Base-by-base conservation (phyloP, 208 protist genomes). In the Wallacemonas sp. region DNA sequence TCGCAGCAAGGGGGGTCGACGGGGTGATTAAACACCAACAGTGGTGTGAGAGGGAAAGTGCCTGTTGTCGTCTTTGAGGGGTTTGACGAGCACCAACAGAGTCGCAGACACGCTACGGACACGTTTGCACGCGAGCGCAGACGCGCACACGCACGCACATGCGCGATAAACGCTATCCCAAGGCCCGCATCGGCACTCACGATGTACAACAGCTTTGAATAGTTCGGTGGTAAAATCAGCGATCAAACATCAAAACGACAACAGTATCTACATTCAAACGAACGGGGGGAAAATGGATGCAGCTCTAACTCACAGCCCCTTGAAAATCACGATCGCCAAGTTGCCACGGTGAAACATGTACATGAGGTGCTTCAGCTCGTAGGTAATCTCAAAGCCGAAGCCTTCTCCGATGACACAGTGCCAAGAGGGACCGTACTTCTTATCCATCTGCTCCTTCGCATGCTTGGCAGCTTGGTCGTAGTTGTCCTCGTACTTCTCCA, bases 401-500 rank as follows among this genome's bases (percentile, higher is more conserved):
- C 95, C 95, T 62, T 97, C 89, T 11, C 97, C 97, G 44, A 98
- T 97, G n/a, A 98, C 84, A 41, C 92, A 97, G 63, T 98, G 89
- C 95, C 94, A 98, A 2, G 84, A 92, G 10, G 86, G 74, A 28
- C 95, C 95, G 68, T 93, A 98, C 74, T 98, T 98, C 67, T 98
- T 98, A 74, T 98, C 95, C 93, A 98, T 98, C 61, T 90, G 83
- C 67, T 97, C 95, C 68, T 98, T 98, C 16, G 96, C 80, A 31
- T 97, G 81, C 70, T 97, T 98, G 18, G 93, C 92, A 16, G 96
- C 96, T 29, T 87, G 82, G 61, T 98, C 96, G 59, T 97, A 97
- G 69, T 92, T 97, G 62, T 91, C 87, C 44, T 93, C 90, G 32
- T 87, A 85, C 68, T 95, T 98, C 78, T 92, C 93, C 49, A 97